Conservation (phyloP, 2,329 filamentous ascomycete genomes). For the Hymenoscyphus salicellus region DNA sequence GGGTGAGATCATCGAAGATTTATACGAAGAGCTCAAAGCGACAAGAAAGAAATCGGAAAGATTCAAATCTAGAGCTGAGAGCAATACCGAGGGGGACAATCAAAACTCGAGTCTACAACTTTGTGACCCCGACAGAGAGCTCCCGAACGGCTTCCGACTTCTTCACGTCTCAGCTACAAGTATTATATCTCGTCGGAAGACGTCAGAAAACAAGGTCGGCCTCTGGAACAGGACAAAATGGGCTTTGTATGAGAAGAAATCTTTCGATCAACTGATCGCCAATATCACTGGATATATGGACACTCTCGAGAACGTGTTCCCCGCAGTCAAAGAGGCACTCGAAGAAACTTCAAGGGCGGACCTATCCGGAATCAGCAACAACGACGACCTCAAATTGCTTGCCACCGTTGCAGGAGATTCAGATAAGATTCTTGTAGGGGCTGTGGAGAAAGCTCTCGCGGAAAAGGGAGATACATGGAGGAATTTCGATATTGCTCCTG, state of each 20-base stretch:
- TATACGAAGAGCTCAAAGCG: too few species aligned
- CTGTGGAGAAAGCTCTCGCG: too few species aligned
- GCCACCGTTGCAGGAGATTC: too few species aligned
- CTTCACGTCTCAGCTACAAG: background rate
- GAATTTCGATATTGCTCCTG: too few species aligned
- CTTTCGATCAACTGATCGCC: background rate
- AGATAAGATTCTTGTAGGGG: too few species aligned
- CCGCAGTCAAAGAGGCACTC: background rate
- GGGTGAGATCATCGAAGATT: too few species aligned
- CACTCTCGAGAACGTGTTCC: background rate
- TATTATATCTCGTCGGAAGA: background rate
- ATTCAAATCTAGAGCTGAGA: background rate
- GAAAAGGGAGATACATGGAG: too few species aligned
- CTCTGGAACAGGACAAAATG: slow-evolving; percentile 1
- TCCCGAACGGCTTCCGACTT: background rate
- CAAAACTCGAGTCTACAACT: background rate
- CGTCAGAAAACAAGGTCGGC: background rate
- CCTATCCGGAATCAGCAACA: too few species aligned
- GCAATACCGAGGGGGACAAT: background rate
- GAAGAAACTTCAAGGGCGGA: too few species aligned
- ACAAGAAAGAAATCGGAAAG: background rate
- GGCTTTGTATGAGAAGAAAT: slow-evolving; percentile 3
- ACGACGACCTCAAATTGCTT: too few species aligned
- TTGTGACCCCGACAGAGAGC: background rate
- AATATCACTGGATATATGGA: background rate